Conservation (phyloP, 306 rosid genomes). For the Vigna mungo region DNA sequence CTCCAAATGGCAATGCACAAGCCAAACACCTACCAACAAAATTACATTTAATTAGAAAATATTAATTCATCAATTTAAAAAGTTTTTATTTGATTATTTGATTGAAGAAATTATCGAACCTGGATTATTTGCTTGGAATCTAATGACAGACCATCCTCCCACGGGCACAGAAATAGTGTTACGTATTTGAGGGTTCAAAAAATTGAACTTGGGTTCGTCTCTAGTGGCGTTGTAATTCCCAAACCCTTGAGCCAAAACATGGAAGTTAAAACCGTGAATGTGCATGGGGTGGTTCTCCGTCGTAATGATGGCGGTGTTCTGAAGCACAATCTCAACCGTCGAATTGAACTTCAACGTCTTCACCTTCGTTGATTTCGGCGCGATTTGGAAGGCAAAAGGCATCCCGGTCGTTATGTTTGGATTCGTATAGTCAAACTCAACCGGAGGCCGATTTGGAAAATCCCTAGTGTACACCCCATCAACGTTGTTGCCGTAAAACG, state of each 20-base stretch:
- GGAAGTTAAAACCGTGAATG: constrained; percentile 69
- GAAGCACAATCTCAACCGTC: constrained; percentile 63
- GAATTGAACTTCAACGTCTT: constrained; percentile 67
- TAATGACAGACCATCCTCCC: constrained; percentile 75
- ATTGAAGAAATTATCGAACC: constrained; percentile 24
- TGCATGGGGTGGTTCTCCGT: constrained; percentile 69
- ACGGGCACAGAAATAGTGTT: constrained; percentile 71
- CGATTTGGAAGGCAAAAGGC: background rate
- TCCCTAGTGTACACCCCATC: constrained; percentile 57
- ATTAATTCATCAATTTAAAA: too few species aligned
- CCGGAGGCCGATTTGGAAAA: constrained; percentile 57
- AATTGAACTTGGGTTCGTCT: constrained; percentile 53
- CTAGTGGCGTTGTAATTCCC: constrained; percentile 52
- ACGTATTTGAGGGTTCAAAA: constrained; percentile 60
- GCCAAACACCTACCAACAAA: constrained; percentile 55
- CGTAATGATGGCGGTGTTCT: constrained; percentile 48
- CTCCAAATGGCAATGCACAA: constrained; percentile 72
- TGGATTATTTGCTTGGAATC: constrained; percentile 56
- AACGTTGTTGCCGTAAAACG: constrained; percentile 25
- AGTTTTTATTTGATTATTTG: too few species aligned
- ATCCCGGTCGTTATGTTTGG: background rate
- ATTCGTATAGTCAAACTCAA: constrained; percentile 53
- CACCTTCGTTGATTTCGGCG: constrained; percentile 61
- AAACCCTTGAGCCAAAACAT: constrained; percentile 73
- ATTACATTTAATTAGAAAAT: too few species aligned